Conservation (phyloP, 192 early-diverging fungal species). For the Entomortierella chlamydospora region DNA sequence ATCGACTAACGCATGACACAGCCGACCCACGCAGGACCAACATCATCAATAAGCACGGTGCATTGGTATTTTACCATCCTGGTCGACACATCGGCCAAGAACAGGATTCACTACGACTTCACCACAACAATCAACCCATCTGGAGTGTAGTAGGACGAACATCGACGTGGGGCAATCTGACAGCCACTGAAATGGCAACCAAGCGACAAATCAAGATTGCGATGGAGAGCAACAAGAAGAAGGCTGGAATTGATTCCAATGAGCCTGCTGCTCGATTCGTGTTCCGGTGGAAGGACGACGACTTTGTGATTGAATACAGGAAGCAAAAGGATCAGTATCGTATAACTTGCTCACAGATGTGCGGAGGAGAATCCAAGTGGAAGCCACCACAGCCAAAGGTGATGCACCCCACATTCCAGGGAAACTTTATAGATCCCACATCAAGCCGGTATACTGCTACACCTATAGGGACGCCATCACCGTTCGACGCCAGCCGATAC, state of each 20-base stretch:
- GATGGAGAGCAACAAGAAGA: conserved; percentile 46
- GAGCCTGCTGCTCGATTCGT: conserved; percentile 46
- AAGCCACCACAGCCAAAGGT: conserved; percentile 24
- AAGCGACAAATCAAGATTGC: conserved; percentile 42
- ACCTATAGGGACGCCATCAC: conserved; percentile 22
- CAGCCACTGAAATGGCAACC: conserved; percentile 28
- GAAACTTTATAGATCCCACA: conserved; percentile 22
- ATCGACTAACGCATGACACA: conserved; percentile 26
- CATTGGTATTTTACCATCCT: conserved; percentile 39
- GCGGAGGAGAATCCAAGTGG: conserved; percentile 46
- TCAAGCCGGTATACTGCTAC: not conserved
- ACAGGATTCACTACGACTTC: conserved; percentile 34
- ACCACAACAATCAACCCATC: conserved; percentile 17
- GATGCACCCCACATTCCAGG: conserved; percentile 29
- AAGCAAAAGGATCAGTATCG: conserved; percentile 52
- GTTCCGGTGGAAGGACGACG: conserved; percentile 50
- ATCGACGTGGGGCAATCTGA: conserved; percentile 41
- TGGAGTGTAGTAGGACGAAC: conserved; percentile 36
- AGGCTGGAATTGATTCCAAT: conserved; percentile 4
- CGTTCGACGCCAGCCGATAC: conserved; percentile 36
- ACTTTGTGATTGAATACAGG: conserved; percentile 46
- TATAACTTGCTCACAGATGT: conserved; percentile 44
- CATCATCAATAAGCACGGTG: conserved; percentile 39
- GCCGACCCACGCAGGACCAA: conserved; percentile 31
- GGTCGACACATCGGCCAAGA: conserved; percentile 51